Conservation (phyloP, 805 yeast genomes). For the Candida chauliodis region DNA sequence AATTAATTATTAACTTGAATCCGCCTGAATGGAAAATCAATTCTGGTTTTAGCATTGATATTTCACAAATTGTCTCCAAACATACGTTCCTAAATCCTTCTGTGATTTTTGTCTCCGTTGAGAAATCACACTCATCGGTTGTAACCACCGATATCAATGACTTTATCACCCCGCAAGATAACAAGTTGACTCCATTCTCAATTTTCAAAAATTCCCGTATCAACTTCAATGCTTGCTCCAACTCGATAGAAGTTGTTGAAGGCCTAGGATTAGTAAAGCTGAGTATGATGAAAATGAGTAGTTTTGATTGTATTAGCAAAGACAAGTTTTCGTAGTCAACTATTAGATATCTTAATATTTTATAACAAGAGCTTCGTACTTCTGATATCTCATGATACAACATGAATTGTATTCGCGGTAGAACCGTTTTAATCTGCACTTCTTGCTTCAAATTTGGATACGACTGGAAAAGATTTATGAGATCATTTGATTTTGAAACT, state of each 20-base stretch:
- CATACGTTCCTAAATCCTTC: conserved; percentile 44
- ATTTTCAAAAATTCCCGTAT: conserved; percentile 59
- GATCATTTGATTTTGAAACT: conserved; percentile 46
- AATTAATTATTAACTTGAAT: conserved; percentile 43
- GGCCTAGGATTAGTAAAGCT: conserved; percentile 58
- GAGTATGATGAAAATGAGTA: conserved; percentile 62
- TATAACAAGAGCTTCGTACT: conserved; percentile 71
- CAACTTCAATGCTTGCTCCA: conserved; percentile 73
- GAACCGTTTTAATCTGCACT: conserved; percentile 54
- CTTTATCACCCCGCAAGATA: conserved; percentile 62
- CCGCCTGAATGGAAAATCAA: conserved; percentile 51
- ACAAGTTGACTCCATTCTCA: conserved; percentile 45
- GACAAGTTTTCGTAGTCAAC: conserved; percentile 51
- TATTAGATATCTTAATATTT: conserved; percentile 65
- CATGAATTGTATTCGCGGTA: conserved; percentile 57
- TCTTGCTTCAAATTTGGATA: conserved; percentile 64
- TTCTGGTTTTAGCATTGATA: conserved; percentile 36
- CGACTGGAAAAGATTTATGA: conserved; percentile 15
- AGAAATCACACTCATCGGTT: conserved; percentile 19
- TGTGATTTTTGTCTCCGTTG: conserved; percentile 11
- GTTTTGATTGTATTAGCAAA: conserved; percentile 49
- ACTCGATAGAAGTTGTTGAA: conserved; percentile 49
- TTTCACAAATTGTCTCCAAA: conserved; percentile 37
- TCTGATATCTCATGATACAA: conserved; percentile 55
- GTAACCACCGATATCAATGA: conserved; percentile 65